phyloP scores from a whole-genome alignment of 805 yeast genomes.

The Yarrowia divulgata region DNA sequence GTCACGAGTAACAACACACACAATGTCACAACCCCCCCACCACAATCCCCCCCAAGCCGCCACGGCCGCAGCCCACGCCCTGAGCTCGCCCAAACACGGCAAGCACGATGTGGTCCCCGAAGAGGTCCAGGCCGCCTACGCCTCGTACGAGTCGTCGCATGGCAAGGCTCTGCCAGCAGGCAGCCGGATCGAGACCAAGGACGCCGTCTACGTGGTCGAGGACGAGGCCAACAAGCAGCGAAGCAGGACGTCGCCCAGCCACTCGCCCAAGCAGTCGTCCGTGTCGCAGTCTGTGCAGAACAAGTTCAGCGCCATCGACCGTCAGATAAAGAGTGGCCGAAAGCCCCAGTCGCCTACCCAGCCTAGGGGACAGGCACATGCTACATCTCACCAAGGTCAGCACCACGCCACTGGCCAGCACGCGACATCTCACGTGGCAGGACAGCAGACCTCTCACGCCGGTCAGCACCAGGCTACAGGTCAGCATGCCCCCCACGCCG shows the following conservation, averaged over 20 bases:
- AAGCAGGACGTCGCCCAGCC: background rate
- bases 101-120: conserved; percentile 25
- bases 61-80: conserved; percentile 14
- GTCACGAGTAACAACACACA: background rate
- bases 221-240: conserved; percentile 20
- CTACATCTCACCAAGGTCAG: too few species aligned
- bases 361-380: too few species aligned
- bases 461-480: background rate
- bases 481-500: background rate
- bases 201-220: conserved; percentile 24
- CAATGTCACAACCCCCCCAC: conserved; percentile 3
- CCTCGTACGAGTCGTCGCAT: conserved; percentile 28
- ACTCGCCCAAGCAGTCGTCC: conserved; percentile 20
- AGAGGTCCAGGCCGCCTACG: conserved; percentile 32
- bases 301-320: conserved; percentile 28
- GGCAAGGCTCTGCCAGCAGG: conserved; percentile 34
- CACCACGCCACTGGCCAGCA: too few species aligned
- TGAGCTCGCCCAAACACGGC: conserved; percentile 22
- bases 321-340: conserved; percentile 11
- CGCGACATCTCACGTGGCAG: background rate
- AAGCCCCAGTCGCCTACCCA: background rate
- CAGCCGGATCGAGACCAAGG: conserved; percentile 19
- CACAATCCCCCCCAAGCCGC: conserved; percentile 16
- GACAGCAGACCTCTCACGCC: background rate
- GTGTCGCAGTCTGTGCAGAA: conserved; percentile 13